A percentile compares a stretch with the other conserved stretches of the same genome.
Conservation (phyloP, 768 basidiomycete genomes). For the Leccinum longicurvipes region DNA sequence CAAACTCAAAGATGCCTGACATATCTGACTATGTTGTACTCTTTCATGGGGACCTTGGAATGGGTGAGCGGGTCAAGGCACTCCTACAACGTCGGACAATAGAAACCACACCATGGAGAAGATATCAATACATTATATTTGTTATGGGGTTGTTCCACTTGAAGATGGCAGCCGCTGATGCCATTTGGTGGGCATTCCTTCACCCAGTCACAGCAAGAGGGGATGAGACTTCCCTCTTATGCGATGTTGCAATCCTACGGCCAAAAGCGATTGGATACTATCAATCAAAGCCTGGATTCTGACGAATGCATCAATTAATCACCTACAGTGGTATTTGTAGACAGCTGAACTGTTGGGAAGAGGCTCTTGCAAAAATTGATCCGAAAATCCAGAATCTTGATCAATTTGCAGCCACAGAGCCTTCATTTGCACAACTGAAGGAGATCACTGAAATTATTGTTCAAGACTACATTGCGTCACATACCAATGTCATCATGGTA, state of each 20-base stretch:
- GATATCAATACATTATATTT: slow-evolving; percentile 33
- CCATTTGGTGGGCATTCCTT: slow-evolving; percentile 15
- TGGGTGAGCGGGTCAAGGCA: not conserved
- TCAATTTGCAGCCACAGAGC: slow-evolving; percentile 1
- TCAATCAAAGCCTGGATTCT: slow-evolving; percentile 34
- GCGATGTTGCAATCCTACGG: slow-evolving; percentile 19
- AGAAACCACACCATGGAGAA: slow-evolving; percentile 20
- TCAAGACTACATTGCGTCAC: not conserved
- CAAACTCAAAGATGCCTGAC: no score
- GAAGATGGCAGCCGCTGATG: slow-evolving; percentile 32
- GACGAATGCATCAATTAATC: slow-evolving; percentile 36
- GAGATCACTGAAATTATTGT: slow-evolving; percentile 25
- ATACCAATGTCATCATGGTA: not conserved
- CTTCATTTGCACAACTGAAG: slow-evolving; percentile 26
- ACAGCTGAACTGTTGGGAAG: slow-evolving; percentile 31
- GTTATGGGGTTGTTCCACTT: slow-evolving; percentile 35
- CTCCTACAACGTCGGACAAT: not conserved
- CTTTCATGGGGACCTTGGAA: not conserved
- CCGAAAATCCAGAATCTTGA: slow-evolving; percentile 7
- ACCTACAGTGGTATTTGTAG: slow-evolving; percentile 26
- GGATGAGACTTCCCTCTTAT: slow-evolving; percentile 17
- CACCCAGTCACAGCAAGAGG: not conserved
- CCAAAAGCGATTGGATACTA: slow-evolving; percentile 34
- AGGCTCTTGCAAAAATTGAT: not conserved
- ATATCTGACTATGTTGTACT: not conserved